A percentile compares a stretch with the other conserved stretches of the same genome.
Conservation (phyloP, 441 rosid genomes). For the Aleurites moluccanus region DNA sequence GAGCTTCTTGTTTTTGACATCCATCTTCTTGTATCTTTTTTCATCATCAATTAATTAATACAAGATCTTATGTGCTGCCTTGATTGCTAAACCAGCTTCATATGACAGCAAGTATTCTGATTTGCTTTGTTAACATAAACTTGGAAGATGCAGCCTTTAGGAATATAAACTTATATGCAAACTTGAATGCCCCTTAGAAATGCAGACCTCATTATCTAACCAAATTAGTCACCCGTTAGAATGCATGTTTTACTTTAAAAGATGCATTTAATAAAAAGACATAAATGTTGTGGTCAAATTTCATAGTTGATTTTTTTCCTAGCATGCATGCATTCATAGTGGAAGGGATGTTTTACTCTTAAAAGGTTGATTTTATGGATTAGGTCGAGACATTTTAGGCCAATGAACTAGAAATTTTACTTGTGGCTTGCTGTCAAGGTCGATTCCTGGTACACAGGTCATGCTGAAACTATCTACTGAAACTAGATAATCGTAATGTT, state of each 20-base stretch:
- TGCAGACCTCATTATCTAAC: not conserved
- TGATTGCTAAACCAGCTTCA: not conserved
- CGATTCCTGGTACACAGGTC: not conserved
- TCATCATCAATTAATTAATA: not conserved
- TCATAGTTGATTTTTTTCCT: not conserved
- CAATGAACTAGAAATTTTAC: not conserved
- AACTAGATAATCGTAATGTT: not conserved
- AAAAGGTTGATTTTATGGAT: not conserved
- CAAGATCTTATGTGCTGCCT: not conserved
- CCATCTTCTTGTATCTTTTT: too few species aligned
- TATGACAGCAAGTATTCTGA: not conserved
- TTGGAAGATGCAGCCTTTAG: not conserved
- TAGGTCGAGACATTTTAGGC: not conserved
- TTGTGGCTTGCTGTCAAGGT: not conserved
- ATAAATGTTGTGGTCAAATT: too few species aligned
- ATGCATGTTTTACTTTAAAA: not conserved
- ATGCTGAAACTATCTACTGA: not conserved
- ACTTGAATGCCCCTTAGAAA: not conserved
- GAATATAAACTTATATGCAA: not conserved
- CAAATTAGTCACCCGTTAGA: too few species aligned
- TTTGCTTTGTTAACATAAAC: not conserved
- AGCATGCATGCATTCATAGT: not conserved
- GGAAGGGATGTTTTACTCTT: not conserved
- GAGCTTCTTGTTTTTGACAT: too few species aligned
- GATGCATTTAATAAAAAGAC: not conserved